Percentiles rank a stretch among this genome's conserved stretches.
Conservation (phyloP, 331 rosid genomes). For the Stylosanthes scabra region DNA sequence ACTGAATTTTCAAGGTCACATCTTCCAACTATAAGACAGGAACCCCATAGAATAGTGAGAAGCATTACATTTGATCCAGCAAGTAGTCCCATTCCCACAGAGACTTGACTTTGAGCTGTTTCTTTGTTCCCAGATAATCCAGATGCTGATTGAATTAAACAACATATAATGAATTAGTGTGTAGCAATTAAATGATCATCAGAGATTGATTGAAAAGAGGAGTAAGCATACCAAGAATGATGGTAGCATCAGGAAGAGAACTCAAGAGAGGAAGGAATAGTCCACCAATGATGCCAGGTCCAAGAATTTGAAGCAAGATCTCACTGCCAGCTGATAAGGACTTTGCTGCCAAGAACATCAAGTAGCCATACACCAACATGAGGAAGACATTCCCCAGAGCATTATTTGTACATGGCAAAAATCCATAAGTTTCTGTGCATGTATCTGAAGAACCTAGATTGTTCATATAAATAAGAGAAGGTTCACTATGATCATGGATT, state of each 20-base stretch:
- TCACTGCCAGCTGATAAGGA: conserved; percentile 65
- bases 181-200: neutral
- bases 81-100: conserved; percentile 82
- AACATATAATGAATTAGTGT: neutral
- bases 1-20: conserved; percentile 55
- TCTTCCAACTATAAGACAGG: conserved; percentile 75
- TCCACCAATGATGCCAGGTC: conserved; percentile 79
- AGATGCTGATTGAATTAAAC: conserved; percentile 54
- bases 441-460: conserved; percentile 15
- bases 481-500: conserved; percentile 30
- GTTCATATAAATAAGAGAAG: neutral
- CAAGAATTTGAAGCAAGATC: conserved; percentile 77
- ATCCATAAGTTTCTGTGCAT: conserved; percentile 73
- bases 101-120: conserved; percentile 75
- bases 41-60: conserved; percentile 71
- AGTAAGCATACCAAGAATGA: conserved; percentile 58
- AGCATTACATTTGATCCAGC: conserved; percentile 88
- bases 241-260: conserved; percentile 75
- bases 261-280: conserved; percentile 70
- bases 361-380: conserved; percentile 61
- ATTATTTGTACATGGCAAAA: conserved; percentile 69
- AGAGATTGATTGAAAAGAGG: neutral
- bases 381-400: conserved; percentile 61
- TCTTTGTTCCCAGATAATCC: conserved; percentile 69
- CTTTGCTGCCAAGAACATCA: conserved; percentile 66